These are phyloP conservation scores for Lactarius vividus DNA, from an alignment of 768 basidiomycete species.

Conservation along the genomic window DNA sequence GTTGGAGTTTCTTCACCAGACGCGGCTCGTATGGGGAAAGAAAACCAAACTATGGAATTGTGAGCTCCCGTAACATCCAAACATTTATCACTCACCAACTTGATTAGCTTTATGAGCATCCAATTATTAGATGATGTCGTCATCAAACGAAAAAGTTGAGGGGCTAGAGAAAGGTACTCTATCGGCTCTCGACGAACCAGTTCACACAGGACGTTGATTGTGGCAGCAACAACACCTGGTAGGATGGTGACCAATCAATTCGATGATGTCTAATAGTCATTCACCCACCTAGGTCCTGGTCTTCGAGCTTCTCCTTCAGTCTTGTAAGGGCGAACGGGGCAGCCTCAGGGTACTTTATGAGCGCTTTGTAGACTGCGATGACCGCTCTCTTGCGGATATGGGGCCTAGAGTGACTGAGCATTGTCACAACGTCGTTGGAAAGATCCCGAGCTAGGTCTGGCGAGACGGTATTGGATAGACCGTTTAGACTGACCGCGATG, in stretches of 20 bases:
- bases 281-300: slow-evolving; percentile 62
- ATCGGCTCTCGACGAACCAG: slow-evolving; percentile 75
- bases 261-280: not conserved
- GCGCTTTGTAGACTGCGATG: slow-evolving; percentile 75
- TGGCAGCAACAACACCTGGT: slow-evolving; percentile 90
- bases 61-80: not conserved
- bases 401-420: slow-evolving; percentile 87
- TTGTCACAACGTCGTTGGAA: slow-evolving; percentile 74
- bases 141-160: slow-evolving; percentile 88
- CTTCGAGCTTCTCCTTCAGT: slow-evolving; percentile 77
- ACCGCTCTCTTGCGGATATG: slow-evolving; percentile 90
- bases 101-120: slow-evolving; percentile 99
- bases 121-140: slow-evolving; percentile 97
- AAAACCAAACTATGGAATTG: slow-evolving; percentile 73
- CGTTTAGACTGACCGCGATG: slow-evolving; percentile 72
- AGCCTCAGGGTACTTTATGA: slow-evolving; percentile 81
- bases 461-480: slow-evolving; percentile 81
- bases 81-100: slow-evolving; percentile 58
- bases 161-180: slow-evolving; percentile 84
- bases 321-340: slow-evolving; percentile 61
- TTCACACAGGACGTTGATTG: slow-evolving; percentile 93
- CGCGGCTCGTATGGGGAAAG: slow-evolving; percentile 91
- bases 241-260: not conserved
- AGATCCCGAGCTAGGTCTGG: slow-evolving; percentile 91
- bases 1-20: slow-evolving; percentile 89